Conservation (phyloP, 2,329 filamentous ascomycete species). For the Colletotrichum lentis region DNA sequence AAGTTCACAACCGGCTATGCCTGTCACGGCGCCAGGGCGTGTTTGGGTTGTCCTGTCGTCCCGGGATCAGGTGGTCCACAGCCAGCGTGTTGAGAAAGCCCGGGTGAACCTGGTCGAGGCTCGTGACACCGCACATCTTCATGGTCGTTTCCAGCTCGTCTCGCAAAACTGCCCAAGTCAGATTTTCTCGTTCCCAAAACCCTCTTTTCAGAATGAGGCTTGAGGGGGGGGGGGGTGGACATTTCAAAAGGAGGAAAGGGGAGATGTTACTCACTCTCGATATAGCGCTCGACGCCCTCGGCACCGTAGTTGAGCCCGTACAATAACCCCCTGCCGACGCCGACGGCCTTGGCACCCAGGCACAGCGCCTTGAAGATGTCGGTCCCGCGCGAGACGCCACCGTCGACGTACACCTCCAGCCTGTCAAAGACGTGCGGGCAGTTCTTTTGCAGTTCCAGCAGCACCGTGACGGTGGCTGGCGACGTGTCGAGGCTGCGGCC, state of each 20-base stretch:
- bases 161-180: slow-evolving; percentile 51
- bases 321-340: slow-evolving; percentile 68
- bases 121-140: slow-evolving; percentile 70
- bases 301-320: slow-evolving; percentile 69
- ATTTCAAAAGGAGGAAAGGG: too few relatives aligned
- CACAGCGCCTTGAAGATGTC: slow-evolving; percentile 74
- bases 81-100: slow-evolving; percentile 66
- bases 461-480: slow-evolving; percentile 63
- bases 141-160: slow-evolving; percentile 73
- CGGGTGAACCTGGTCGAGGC: slow-evolving; percentile 67
- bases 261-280: slow-evolving; percentile 56
- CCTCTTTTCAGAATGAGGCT: background rate
- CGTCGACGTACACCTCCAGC: slow-evolving; percentile 71
- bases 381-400: slow-evolving; percentile 70
- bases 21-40: slow-evolving; percentile 49
- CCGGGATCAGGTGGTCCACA: slow-evolving; percentile 57
- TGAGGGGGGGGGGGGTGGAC: too few relatives aligned
- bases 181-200: background rate
- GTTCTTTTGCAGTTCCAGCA: slow-evolving; percentile 69
- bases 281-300: slow-evolving; percentile 62
- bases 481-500: slow-evolving; percentile 64
- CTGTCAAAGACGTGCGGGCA: slow-evolving; percentile 67
- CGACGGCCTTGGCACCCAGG: slow-evolving; percentile 70
- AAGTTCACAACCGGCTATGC: slow-evolving; percentile 43
- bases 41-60: slow-evolving; percentile 55